Evolutionary conservation across 192 early-diverging fungal genomes (phyloP), one percentile per base, ranked within the genome.

Genomic region (Paraglomus occultum): DNA sequence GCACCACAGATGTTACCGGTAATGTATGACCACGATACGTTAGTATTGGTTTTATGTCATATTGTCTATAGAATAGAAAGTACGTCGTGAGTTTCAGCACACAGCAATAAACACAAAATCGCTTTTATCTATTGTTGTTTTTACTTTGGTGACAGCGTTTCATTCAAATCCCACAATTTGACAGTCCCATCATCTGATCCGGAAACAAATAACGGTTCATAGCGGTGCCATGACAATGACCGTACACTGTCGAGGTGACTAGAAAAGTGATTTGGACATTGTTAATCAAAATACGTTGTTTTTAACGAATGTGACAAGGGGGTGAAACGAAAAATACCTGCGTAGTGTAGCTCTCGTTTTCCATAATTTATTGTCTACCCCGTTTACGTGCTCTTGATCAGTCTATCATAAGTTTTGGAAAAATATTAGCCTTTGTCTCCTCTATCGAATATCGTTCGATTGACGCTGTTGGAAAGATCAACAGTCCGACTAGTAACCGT

Each of bases 131-230:
- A 20, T 51, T 31, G 44, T 40, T n/a, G 48, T 11, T 42, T 14
- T 60, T 80, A 73, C 75, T 77, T 77, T 78, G 80, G 67, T 43
- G 64, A 50, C 4, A 77, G 48, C 8, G 78, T 52, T 1, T 72
- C 58, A 53, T 88, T 84, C 15, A 92, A 67, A 57, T 91, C 85
- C 89, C 90, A 92, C 49, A 93, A 72, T 66, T 90, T 91, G 45
- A 88, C 84, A 0, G 92, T 93, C 10, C 84, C 82, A 75, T 95
- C 93, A 69, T 95, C 93, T 7, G 89, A 90, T 17, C 86, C 90
- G 8, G 91, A 85, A 31, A 90, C 69, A 22, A 93, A 68, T 0
- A 83, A 57, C 39, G 76, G 76, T 15, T 88, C 80, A 6, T 60
- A 77, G 10, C 85, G 81, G 58, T 90, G 80, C 42, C 88, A 92